Conservation (phyloP, 352 stramenopile species). For the Phytophthora meadii region DNA sequence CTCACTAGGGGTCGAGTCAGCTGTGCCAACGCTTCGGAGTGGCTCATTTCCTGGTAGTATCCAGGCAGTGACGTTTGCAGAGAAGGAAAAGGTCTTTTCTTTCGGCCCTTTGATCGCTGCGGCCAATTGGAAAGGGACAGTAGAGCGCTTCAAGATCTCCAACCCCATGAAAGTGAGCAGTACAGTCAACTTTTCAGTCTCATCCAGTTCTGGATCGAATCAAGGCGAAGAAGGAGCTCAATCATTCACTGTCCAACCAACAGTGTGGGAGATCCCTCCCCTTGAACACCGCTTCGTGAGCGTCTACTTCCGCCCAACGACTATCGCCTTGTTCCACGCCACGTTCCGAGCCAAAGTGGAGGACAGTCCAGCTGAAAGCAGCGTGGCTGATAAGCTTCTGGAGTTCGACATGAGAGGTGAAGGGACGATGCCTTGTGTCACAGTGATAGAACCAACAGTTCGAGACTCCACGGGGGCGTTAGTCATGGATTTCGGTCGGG, state of each 20-base stretch:
- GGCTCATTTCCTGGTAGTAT: slow-evolving; percentile 34
- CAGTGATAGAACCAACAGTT: slow-evolving; percentile 81
- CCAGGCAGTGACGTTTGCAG: slow-evolving; percentile 81
- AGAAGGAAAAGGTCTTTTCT: slow-evolving; percentile 88
- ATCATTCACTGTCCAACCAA: slow-evolving; percentile 91
- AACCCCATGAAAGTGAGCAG: slow-evolving; percentile 96
- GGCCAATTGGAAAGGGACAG: slow-evolving; percentile 70
- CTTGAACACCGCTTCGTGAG: slow-evolving; percentile 95
- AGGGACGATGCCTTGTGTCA: slow-evolving; percentile 94
- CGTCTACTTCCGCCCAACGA: slow-evolving; percentile 92
- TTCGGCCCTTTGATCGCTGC: slow-evolving; percentile 88
- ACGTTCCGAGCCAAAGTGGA: slow-evolving; percentile 87
- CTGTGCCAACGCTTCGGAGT: slow-evolving; percentile 17
- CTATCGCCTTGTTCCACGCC: slow-evolving; percentile 86
- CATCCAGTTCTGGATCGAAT: slow-evolving; percentile 5
- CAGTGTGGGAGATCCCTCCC: slow-evolving; percentile 93
- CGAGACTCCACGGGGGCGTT: slow-evolving; percentile 70
- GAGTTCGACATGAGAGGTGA: slow-evolving; percentile 92
- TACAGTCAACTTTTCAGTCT: slow-evolving; percentile 86
- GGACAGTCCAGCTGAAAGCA: slow-evolving; percentile 59
- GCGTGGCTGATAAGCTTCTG: slow-evolving; percentile 49
- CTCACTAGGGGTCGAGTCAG: slow-evolving; percentile 59
- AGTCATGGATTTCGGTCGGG: slow-evolving; percentile 83
- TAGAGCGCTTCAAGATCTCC: slow-evolving; percentile 95
- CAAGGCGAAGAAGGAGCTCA: slow-evolving; percentile 24